Conservation (phyloP, 192 early-diverging fungal species). For the Coemansia sp. region DNA sequence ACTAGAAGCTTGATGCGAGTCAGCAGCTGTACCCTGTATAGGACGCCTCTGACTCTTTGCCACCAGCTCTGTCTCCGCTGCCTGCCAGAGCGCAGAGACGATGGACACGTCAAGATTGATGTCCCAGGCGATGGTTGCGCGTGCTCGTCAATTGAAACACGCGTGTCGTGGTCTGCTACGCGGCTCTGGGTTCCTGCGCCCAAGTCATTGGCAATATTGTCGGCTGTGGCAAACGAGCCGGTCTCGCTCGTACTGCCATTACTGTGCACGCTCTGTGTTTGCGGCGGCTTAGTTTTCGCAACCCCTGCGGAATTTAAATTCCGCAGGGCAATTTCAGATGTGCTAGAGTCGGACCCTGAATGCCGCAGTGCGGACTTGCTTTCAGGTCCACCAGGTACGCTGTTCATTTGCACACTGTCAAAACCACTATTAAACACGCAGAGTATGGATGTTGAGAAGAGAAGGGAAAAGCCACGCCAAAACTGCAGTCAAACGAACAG, state of each 20-base stretch:
- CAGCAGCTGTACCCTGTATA: background rate
- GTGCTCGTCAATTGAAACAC: background rate
- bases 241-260: constrained; percentile 2
- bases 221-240: constrained; percentile 3
- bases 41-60: background rate
- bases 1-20: background rate
- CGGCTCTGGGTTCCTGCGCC: background rate
- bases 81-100: background rate
- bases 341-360: background rate
- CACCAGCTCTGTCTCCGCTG: background rate
- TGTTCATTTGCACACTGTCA: constrained; percentile 1
- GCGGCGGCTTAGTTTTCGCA: background rate
- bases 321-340: background rate
- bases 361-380: background rate
- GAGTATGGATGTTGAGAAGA: background rate
- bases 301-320: background rate
- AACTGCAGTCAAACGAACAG: background rate
- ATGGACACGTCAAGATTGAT: too few relatives aligned
- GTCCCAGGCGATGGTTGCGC: background rate
- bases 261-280: background rate
- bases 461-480: background rate
- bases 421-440: background rate
- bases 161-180: background rate
- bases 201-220: background rate
- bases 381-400: background rate